Evolutionary conservation across 129 eudicot species (phyloP), one percentile per base, ranked within the genome.

Genomic region (Sambucus nigra): DNA sequence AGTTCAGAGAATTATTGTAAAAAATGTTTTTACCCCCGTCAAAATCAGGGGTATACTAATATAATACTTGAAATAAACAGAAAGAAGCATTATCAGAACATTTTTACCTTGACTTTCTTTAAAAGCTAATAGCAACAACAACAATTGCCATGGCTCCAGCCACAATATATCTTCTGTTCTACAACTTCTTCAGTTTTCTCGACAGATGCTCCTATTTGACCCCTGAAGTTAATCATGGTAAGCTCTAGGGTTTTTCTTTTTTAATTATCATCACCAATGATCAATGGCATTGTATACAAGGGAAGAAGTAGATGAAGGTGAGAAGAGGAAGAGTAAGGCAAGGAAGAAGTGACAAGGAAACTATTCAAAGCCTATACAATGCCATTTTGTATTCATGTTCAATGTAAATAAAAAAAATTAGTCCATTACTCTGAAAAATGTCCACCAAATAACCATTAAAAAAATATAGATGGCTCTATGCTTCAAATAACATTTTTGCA

Each of bases 141-240:
- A 76, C 73, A 24, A 83, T 71, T 40, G 78, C 76, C 64, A 76
- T 82, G 5, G 86, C 98, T 25, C 94, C 94, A 29, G 76, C 69
- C 42, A 91, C 72, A 55, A 73, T 93, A 65, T 45, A 65, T 67
- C 61, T 55, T 54, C 26, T 46, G 84, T 39, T 67, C 79, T 9
- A 58, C 64, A 29, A 54, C 41, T 32, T 74, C 69, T 25, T 59
- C 66, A 57, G 76, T 54, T 67, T 74, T 75, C 64, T 78, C 65
- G 19, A 59, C 53, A 22, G 17, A 51, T 35, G 55, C 73, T 10
- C 94, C 95, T 95, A 85, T 91, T 72, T 82, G 89, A 32, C 98
- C 98, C 86, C 98, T 91, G 71, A 27, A 60, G 25, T 54, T 53
- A 3, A 51, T 67, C 44, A 50, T 42, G 42, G 42, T 35, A 35